Evolutionary conservation across 495 filamentous ascomycete genomes (phyloP).

Genomic region (Achaetomiella virescens): DNA sequence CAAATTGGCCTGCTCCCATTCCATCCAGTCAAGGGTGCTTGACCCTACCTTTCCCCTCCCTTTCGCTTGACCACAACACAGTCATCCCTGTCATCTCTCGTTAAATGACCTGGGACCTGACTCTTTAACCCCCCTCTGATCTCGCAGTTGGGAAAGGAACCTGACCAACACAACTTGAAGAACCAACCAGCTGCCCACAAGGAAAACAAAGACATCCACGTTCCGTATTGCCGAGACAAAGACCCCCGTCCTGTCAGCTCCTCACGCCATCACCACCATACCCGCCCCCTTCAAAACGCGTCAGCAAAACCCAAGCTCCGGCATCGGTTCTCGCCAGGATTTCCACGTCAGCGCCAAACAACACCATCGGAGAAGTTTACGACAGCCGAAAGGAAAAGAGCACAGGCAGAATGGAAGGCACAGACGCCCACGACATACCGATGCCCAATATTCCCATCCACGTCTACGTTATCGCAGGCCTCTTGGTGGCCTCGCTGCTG

Average conservation of each 20-base stretch:
- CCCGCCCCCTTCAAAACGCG: not conserved
- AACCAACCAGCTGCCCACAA: not conserved
- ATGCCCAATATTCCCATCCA: conserved; percentile 5
- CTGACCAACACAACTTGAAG: not conserved
- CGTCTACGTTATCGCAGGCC: conserved; percentile 11
- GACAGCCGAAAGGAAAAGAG: not conserved
- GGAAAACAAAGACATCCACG: not conserved
- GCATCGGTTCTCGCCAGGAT: too few species aligned
- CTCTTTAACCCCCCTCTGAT: too few species aligned
- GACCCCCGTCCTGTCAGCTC: too few species aligned
- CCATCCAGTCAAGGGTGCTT: too few species aligned
- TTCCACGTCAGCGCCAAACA: too few species aligned
- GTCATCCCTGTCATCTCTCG: too few species aligned
- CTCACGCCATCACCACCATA: too few species aligned
- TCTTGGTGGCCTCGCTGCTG: not conserved
- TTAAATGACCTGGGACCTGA: too few species aligned
- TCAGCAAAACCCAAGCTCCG: not conserved
- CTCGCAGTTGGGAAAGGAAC: not conserved
- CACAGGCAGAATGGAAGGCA: not conserved
- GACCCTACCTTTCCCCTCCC: too few species aligned
- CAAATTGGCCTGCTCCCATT: not conserved
- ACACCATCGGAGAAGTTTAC: not conserved
- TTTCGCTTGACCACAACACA: not conserved
- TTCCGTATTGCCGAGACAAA: too few species aligned
- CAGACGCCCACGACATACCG: not conserved